These are phyloP conservation scores for Zalaria sp. DNA, from an alignment of 2,329 filamentous ascomycete genomes.

Conservation along the genomic window DNA sequence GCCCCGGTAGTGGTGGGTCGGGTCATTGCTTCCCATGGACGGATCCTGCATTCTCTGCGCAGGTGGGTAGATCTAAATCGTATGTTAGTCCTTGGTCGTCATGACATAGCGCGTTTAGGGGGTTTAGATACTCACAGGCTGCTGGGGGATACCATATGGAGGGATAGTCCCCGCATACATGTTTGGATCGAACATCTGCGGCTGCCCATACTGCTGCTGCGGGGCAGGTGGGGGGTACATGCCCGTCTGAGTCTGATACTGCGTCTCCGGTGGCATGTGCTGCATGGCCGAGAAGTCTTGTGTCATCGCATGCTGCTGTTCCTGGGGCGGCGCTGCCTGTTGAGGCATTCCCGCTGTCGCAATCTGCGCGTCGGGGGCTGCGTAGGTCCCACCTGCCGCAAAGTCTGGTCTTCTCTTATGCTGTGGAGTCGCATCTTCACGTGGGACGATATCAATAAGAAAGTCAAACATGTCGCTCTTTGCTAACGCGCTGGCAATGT, in stretches of 20 bases:
- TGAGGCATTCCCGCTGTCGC: slow-evolving; percentile 20
- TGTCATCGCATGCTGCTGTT: slow-evolving; percentile 11
- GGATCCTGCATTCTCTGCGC: slow-evolving; percentile 8
- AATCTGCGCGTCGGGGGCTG: slow-evolving; percentile 35
- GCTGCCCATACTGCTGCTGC: slow-evolving; percentile 58
- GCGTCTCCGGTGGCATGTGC: slow-evolving; percentile 20
- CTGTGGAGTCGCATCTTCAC: slow-evolving; percentile 79
- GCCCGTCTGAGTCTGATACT: slow-evolving; percentile 59
- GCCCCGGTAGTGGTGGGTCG: slow-evolving; percentile 5
- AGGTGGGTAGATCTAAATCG: slow-evolving; percentile 5
- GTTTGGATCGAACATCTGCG: slow-evolving; percentile 63
- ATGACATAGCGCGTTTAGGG: background rate
- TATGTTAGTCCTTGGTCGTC: background rate
- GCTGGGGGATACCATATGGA: slow-evolving; percentile 63
- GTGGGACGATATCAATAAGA: slow-evolving; percentile 93
- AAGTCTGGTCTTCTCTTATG: slow-evolving; percentile 50
- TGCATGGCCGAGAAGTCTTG: slow-evolving; percentile 18
- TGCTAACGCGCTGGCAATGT: slow-evolving; percentile 87
- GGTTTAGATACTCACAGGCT: slow-evolving; percentile 48
- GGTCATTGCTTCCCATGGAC: slow-evolving; percentile 5
- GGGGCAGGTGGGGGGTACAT: slow-evolving; percentile 78
- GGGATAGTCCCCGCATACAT: slow-evolving; percentile 50
- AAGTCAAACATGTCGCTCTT: slow-evolving; percentile 99
- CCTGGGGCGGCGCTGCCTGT: slow-evolving; percentile 12
- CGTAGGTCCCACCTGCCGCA: slow-evolving; percentile 26